Percentiles rank a stretch among this genome's conserved stretches.
phyloP scores from a whole-genome alignment of 495 filamentous ascomycete species.

The Immersiella caudata region DNA sequence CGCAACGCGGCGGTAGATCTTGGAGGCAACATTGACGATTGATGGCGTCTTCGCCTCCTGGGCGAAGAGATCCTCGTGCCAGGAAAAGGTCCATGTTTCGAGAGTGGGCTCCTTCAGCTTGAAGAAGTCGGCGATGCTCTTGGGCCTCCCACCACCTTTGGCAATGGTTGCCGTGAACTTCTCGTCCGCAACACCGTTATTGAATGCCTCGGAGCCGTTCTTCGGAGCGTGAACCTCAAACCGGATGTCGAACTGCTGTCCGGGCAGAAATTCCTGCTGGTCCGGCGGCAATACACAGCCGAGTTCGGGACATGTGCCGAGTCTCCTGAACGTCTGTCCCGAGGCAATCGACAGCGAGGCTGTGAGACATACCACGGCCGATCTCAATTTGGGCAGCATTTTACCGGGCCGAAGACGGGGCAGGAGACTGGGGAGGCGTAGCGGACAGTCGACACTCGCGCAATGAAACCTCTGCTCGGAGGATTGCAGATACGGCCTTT shows the following conservation, averaged over 20 bases:
- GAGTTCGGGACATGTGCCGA: slow-evolving; percentile 70
- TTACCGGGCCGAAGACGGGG: slow-evolving; percentile 5
- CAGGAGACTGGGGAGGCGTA: neutral
- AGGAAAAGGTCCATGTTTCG: slow-evolving; percentile 71
- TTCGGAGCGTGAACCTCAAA: slow-evolving; percentile 75
- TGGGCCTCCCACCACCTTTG: slow-evolving; percentile 54
- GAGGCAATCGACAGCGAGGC: slow-evolving; percentile 39
- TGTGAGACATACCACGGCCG: slow-evolving; percentile 35
- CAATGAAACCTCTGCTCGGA: neutral
- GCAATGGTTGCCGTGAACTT: slow-evolving; percentile 69
- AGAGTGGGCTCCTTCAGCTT: slow-evolving; percentile 59
- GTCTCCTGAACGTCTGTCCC: slow-evolving; percentile 70
- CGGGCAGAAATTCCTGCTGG: slow-evolving; percentile 74
- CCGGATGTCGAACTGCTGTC: slow-evolving; percentile 75
- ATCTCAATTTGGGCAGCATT: slow-evolving; percentile 38
- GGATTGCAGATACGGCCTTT: neutral
- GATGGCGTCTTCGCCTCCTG: slow-evolving; percentile 63
- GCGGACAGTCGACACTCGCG: neutral
- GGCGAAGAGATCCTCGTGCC: slow-evolving; percentile 76
- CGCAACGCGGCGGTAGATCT: slow-evolving; percentile 67
- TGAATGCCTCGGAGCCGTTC: slow-evolving; percentile 72
- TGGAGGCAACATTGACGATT: slow-evolving; percentile 70
- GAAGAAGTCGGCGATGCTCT: slow-evolving; percentile 62
- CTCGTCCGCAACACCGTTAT: slow-evolving; percentile 60
- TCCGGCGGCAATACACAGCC: slow-evolving; percentile 77